Conservation (phyloP, 2,329 filamentous ascomycete species). For the Ophiobolus disseminans region DNA sequence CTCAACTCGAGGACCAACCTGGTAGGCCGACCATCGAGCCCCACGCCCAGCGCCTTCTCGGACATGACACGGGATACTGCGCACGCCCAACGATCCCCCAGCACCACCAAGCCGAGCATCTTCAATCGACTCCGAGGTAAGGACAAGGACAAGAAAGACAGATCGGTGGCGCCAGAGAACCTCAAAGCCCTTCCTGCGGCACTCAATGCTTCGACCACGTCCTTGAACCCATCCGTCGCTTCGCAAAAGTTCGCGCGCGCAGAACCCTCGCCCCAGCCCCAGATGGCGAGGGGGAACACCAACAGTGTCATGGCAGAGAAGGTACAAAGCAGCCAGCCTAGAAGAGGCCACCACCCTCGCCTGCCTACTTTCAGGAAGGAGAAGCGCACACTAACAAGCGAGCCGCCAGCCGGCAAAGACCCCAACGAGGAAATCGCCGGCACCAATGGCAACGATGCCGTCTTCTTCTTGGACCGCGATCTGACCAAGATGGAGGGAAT, state of each 20-base stretch:
- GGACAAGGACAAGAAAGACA: constrained; percentile 56
- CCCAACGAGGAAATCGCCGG: constrained; percentile 51
- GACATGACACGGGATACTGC: constrained; percentile 57
- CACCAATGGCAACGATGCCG: constrained; percentile 60
- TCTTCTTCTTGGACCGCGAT: constrained; percentile 86
- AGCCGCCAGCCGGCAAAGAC: constrained; percentile 51
- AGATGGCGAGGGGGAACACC: constrained; percentile 35
- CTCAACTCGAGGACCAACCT: constrained; percentile 59
- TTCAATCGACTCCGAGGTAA: constrained; percentile 62
- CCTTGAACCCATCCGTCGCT: constrained; percentile 45
- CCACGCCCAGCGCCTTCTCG: constrained; percentile 77
- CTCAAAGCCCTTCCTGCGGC: constrained; percentile 47
- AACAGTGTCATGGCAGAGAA: constrained; percentile 31
- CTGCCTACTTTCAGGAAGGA: constrained; percentile 59
- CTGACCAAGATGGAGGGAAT: constrained; percentile 92
- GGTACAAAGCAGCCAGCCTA: constrained; percentile 27
- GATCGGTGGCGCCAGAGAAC: constrained; percentile 39
- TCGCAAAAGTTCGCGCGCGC: constrained; percentile 34
- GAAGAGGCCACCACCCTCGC: constrained; percentile 46
- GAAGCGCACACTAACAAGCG: constrained; percentile 35
- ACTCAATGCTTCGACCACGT: constrained; percentile 47
- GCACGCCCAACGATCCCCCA: constrained; percentile 61
- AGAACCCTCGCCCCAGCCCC: constrained; percentile 38
- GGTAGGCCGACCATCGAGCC: constrained; percentile 75
- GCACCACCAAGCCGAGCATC: constrained; percentile 59